Percentiles rank a stretch among this genome's conserved stretches.
Evolutionary conservation across 257 asterid genomes (phyloP).

Genomic region (Cinchona pubescens): DNA sequence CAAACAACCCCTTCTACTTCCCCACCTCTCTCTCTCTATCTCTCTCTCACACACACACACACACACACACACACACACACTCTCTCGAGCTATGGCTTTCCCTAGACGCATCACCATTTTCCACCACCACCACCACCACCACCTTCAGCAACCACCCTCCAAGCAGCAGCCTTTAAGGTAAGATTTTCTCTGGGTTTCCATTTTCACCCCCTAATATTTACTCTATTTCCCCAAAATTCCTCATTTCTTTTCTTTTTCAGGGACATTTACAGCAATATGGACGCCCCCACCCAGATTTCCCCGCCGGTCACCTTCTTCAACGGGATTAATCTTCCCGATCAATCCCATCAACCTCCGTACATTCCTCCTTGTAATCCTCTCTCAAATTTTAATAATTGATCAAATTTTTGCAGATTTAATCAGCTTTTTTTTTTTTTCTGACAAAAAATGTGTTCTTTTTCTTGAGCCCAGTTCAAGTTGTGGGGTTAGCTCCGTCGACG

Average conservation of each 20-base stretch:
- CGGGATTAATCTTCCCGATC: conserved; percentile 68
- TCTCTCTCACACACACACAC: too few relatives aligned
- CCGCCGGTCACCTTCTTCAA: conserved; percentile 63
- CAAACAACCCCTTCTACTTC: conserved; percentile 13
- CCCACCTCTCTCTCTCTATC: conserved; percentile 17
- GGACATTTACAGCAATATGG: conserved; percentile 67
- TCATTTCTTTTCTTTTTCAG: conserved; percentile 34
- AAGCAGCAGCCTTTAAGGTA: conserved; percentile 56
- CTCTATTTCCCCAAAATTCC: background rate
- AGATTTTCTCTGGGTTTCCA: conserved; percentile 3
- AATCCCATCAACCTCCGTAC: conserved; percentile 75
- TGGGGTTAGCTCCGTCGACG: conserved; percentile 64
- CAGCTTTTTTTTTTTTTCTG: background rate
- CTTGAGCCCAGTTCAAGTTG: conserved; percentile 69
- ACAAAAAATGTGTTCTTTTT: background rate
- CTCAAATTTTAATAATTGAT: background rate
- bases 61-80: too few relatives aligned
- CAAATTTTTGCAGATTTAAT: background rate
- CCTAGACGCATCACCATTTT: conserved; percentile 67
- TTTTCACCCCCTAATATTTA: background rate
- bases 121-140: conserved; percentile 59
- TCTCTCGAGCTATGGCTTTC: conserved; percentile 59
- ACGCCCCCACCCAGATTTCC: conserved; percentile 70
- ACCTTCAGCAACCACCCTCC: conserved; percentile 48
- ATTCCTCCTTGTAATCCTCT: conserved; percentile 67